Conservation (phyloP, 148 eudicot species). For the Rheum nobile region DNA sequence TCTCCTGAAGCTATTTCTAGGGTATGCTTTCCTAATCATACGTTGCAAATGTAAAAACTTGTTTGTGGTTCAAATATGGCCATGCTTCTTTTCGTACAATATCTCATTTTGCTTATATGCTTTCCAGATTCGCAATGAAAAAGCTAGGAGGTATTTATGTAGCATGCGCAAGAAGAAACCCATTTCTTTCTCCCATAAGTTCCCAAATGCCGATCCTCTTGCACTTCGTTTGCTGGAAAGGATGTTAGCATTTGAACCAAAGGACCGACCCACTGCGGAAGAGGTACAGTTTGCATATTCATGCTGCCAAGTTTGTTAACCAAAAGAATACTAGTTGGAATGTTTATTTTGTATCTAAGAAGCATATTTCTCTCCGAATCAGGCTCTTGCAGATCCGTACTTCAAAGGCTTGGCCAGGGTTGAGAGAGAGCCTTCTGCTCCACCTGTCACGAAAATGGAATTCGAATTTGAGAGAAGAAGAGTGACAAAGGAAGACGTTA, state of each 20-base stretch:
- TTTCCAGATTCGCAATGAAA: constrained; percentile 71
- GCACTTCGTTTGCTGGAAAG: constrained; percentile 66
- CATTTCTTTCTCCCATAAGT: constrained; percentile 63
- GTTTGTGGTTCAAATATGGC: background rate
- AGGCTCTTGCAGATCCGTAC: constrained; percentile 99
- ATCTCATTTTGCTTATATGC: background rate
- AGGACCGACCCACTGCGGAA: constrained; percentile 87
- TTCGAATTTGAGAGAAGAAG: constrained; percentile 95
- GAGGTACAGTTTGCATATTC: constrained; percentile 36
- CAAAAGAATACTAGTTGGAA: background rate
- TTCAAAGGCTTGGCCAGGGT: constrained; percentile 72
- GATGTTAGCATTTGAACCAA: constrained; percentile 90
- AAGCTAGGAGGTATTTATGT: constrained; percentile 76
- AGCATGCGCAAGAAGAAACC: constrained; percentile 83
- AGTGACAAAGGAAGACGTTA: constrained; percentile 79
- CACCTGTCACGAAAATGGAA: constrained; percentile 90
- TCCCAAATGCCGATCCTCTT: constrained; percentile 75
- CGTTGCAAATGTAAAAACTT: background rate
- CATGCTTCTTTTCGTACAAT: background rate
- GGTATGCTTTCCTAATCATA: constrained; percentile 29
- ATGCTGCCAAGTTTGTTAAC: background rate
- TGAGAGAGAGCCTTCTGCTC: constrained; percentile 92
- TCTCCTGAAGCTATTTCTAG: constrained; percentile 74
- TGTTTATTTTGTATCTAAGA: background rate
- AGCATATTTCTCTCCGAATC: constrained; percentile 13